A percentile compares a stretch with the other conserved stretches of the same genome.
Conservation (phyloP, 768 basidiomycete genomes). For the Suillus luteus region DNA sequence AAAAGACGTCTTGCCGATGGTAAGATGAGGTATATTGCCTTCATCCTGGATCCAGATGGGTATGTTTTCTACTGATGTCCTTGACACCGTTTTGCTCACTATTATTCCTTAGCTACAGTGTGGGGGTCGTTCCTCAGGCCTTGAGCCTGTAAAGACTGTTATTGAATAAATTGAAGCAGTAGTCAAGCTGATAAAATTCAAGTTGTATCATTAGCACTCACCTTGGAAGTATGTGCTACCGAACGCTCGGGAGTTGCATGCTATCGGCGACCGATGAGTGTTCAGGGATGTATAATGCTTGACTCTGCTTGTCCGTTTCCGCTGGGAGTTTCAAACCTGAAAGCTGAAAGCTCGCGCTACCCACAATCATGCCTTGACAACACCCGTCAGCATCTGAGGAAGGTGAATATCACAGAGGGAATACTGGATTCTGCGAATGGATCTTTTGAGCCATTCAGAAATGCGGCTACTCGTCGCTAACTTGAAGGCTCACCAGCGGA, state of each 20-base stretch:
- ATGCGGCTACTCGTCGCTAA: neutral
- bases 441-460: neutral
- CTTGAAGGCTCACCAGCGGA: neutral
- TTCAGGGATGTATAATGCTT: neutral
- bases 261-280: too few species aligned
- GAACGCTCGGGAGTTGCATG: neutral
- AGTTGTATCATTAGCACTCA: conserved; percentile 7
- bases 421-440: neutral
- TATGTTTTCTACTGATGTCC: conserved; percentile 28
- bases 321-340: neutral
- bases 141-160: conserved; percentile 25
- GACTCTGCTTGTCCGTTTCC: neutral
- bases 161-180: neutral
- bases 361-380: neutral
- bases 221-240: neutral
- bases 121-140: conserved; percentile 51
- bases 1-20: conserved; percentile 88
- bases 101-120: conserved; percentile 50
- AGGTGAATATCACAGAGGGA: neutral
- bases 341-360: neutral
- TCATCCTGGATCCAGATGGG: conserved; percentile 86
- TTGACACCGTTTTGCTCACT: neutral
- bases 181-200: neutral
- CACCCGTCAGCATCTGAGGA: neutral
- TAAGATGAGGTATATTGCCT: conserved; percentile 83